Percentiles rank a stretch among this genome's conserved stretches.
These are phyloP conservation scores for Cairneyella variabilis DNA, from an alignment of 495 filamentous ascomycete species.

Conservation along the genomic window DNA sequence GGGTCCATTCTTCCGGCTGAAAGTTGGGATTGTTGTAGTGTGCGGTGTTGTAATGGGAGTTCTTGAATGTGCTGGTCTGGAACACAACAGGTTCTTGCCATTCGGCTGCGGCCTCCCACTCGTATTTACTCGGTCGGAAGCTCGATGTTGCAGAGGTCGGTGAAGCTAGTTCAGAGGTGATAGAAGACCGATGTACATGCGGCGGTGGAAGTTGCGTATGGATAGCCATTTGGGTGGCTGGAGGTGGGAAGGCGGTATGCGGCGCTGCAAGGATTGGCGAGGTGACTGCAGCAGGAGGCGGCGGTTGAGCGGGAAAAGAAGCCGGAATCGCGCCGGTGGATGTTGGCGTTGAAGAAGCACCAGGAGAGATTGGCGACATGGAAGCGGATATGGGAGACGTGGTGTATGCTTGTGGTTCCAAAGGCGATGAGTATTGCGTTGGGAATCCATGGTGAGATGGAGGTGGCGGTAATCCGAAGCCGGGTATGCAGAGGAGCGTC, in stretches of 20 bases:
- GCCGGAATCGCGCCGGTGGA: constrained; percentile 33
- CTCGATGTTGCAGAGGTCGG: constrained; percentile 16
- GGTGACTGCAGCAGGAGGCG: constrained; percentile 37
- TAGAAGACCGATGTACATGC: constrained; percentile 4
- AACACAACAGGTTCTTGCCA: constrained; percentile 44
- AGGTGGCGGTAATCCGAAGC: constrained; percentile 27
- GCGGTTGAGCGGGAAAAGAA: constrained; percentile 36
- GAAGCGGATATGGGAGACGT: constrained; percentile 22
- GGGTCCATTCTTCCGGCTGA: constrained; percentile 60
- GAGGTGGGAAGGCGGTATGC: constrained; percentile 25
- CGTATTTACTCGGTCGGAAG: constrained; percentile 34
- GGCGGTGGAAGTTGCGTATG: constrained; percentile 28
- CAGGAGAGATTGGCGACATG: constrained; percentile 26
- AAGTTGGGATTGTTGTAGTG: constrained; percentile 85
- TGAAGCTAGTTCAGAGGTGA: constrained; percentile 10
- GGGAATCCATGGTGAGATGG: constrained; percentile 22
- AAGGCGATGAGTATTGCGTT: constrained; percentile 13
- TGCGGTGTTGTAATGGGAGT: constrained; percentile 73
- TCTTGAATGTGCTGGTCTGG: constrained; percentile 52
- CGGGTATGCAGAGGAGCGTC: constrained; percentile 43
- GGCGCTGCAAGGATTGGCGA: constrained; percentile 20
- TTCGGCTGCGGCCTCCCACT: constrained; percentile 37
- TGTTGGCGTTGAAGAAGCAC: constrained; percentile 23
- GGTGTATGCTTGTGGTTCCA: constrained; percentile 19
- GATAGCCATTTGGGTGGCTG: constrained; percentile 31